Conservation (phyloP, 1,284 basidiomycete genomes). For the Baeospora myosura region DNA sequence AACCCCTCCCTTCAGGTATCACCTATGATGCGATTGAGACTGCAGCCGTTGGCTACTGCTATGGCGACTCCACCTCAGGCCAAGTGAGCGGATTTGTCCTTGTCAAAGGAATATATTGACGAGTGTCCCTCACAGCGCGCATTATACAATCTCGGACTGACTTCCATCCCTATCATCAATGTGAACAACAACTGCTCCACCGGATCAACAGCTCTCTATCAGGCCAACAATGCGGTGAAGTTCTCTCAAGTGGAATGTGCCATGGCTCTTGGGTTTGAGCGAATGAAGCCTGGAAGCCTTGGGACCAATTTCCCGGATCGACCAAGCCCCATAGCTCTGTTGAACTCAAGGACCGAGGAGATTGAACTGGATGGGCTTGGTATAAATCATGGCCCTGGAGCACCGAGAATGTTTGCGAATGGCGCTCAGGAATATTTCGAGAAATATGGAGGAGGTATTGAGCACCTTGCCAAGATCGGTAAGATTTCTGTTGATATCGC, state of each 20-base stretch:
- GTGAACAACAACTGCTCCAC: conserved; percentile 85
- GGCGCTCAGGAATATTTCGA: conserved; percentile 75
- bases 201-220: conserved; percentile 67
- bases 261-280: conserved; percentile 82
- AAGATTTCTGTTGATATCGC: conserved; percentile 15
- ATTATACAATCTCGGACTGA: conserved; percentile 82
- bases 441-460: conserved; percentile 64
- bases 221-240: conserved; percentile 63
- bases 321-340: conserved; percentile 46
- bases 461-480: conserved; percentile 76
- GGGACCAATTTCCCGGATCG: conserved; percentile 68
- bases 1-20: conserved; percentile 39
- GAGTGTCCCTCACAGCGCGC: conserved; percentile 41
- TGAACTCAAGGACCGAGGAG: conserved; percentile 37
- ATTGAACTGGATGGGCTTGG: conserved; percentile 51
- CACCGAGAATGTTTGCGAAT: conserved; percentile 73
- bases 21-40: conserved; percentile 74
- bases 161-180: conserved; percentile 80
- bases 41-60: conserved; percentile 76
- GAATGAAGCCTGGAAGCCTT: conserved; percentile 77
- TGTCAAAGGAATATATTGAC: background rate
- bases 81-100: conserved; percentile 41
- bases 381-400: conserved; percentile 59
- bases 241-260: conserved; percentile 69
- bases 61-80: conserved; percentile 75